Percentiles rank a stretch among this genome's conserved stretches.
These are phyloP conservation scores for Chamaecyparis obtusa DNA, from an alignment of 75 land plant genomes.

Conservation along the genomic window DNA sequence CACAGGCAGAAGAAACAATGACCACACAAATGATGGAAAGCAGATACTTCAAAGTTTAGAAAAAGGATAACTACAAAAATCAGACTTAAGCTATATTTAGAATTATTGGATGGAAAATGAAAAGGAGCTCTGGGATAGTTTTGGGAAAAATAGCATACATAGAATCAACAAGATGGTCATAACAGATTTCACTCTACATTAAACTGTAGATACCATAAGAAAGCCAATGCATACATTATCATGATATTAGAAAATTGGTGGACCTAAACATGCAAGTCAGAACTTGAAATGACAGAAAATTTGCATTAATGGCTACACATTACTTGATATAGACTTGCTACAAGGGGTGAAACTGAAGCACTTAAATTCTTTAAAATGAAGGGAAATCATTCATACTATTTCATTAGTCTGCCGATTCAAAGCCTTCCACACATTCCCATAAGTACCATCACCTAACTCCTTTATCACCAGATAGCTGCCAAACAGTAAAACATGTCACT, in stretches of 20 bases:
- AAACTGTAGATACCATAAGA: not conserved
- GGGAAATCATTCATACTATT: constrained; percentile 42
- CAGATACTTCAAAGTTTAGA: not conserved
- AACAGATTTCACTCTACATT: not conserved
- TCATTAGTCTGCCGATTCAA: constrained; percentile 45
- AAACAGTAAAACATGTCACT: not conserved
- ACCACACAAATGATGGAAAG: not conserved
- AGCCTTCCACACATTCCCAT: constrained; percentile 78
- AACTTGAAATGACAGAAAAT: not conserved
- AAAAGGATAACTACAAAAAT: not conserved
- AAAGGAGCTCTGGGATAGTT: not conserved
- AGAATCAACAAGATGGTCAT: not conserved
- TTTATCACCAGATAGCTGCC: constrained; percentile 71
- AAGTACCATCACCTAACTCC: constrained; percentile 91
- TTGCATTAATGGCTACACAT: not conserved
- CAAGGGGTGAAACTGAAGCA: not conserved
- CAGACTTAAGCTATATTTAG: not conserved
- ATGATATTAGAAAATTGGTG: not conserved
- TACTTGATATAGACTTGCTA: not conserved
- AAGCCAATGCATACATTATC: not conserved
- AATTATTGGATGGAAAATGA: not conserved
- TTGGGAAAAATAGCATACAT: not conserved
- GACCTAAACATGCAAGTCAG: not conserved
- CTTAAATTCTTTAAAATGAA: not conserved
- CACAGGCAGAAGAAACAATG: not conserved